phyloP scores from a whole-genome alignment of 257 asterid species.

The Fraxinus excelsior region DNA sequence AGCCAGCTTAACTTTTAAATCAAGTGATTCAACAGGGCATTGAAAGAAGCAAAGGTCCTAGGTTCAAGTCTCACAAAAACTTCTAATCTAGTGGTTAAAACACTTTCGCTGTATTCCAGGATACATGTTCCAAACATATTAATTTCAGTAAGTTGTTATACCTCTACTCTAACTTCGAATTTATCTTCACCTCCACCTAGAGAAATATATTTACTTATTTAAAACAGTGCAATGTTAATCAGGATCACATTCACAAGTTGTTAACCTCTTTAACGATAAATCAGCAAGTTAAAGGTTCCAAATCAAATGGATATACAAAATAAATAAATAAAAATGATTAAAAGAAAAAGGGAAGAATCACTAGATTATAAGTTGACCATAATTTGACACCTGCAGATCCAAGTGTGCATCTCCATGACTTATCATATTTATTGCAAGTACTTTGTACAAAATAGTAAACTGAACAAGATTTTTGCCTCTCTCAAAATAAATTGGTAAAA shows the following conservation, averaged over 20 bases:
- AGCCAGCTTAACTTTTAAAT: too few relatives aligned
- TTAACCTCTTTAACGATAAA: neutral
- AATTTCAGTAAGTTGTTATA: neutral
- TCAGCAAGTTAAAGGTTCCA: neutral
- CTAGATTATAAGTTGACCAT: neutral
- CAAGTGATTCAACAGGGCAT: too few relatives aligned
- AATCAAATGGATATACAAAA: neutral
- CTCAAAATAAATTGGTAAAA: slow-evolving; percentile 12
- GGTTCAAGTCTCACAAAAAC: neutral
- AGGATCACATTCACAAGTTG: neutral
- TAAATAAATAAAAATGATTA: neutral
- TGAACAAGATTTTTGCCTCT: neutral
- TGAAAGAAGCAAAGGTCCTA: too few relatives aligned
- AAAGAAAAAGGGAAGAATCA: neutral
- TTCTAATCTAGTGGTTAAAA: neutral
- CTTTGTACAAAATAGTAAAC: slow-evolving; percentile 11
- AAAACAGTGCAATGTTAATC: neutral
- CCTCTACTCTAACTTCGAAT: neutral
- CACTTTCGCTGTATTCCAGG: neutral
- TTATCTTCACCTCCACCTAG: neutral
- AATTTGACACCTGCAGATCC: neutral
- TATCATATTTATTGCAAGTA: neutral
- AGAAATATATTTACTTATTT: neutral
- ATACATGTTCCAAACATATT: neutral
- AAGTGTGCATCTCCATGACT: neutral